These are phyloP conservation scores for Penicillium turbatum DNA, from an alignment of 495 filamentous ascomycete species.

Conservation along the genomic window DNA sequence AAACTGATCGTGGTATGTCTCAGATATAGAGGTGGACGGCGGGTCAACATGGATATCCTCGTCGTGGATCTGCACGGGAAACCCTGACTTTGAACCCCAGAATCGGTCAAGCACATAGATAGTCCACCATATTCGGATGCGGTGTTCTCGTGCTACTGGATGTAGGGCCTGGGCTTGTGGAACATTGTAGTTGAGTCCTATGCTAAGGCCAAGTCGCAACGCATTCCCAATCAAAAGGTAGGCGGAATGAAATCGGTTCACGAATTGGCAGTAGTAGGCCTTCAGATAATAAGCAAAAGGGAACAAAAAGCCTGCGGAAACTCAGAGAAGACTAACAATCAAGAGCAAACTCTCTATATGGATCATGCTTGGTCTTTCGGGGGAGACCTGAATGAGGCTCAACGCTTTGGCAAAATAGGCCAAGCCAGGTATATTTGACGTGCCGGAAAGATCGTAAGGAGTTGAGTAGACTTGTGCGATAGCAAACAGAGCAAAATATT, in stretches of 20 bases:
- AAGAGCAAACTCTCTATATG: constrained; percentile 36
- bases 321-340: constrained; percentile 10
- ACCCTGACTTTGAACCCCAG: constrained; percentile 38
- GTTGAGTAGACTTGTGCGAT: constrained; percentile 34
- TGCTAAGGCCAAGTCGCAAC: constrained; percentile 30
- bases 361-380: constrained; percentile 35
- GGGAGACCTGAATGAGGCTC: constrained; percentile 31
- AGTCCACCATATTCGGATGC: constrained; percentile 40
- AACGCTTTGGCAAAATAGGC: constrained; percentile 34
- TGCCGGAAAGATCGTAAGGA: constrained; percentile 18
- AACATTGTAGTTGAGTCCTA: constrained; percentile 40
- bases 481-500: constrained; percentile 39
- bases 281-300: not conserved
- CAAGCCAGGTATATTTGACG: constrained; percentile 29
- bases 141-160: constrained; percentile 34
- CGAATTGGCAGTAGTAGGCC: constrained; percentile 36
- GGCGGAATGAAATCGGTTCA: constrained; percentile 38
- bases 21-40: constrained; percentile 21
- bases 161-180: constrained; percentile 33
- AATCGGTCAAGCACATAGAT: constrained; percentile 41
- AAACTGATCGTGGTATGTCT: constrained; percentile 33
- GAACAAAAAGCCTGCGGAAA: not conserved
- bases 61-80: constrained; percentile 36
- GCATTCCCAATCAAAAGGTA: constrained; percentile 36
- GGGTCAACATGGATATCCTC: constrained; percentile 38